phyloP scores from a whole-genome alignment of 140 eudicot genomes.

The Erigeron philadelphicus region DNA sequence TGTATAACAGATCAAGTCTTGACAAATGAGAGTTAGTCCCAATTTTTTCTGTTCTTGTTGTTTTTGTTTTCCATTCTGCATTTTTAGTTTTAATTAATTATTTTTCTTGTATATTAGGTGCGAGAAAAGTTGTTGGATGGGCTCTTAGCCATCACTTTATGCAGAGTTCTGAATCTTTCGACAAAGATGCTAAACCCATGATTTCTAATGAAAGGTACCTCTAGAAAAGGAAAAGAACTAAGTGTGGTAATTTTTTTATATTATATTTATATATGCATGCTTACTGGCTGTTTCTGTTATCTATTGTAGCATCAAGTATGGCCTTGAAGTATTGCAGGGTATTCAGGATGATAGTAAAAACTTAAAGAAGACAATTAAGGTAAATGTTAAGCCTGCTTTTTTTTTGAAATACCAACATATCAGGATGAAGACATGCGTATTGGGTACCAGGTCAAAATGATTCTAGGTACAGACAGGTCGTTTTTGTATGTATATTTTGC shows the following conservation, averaged over 20 bases:
- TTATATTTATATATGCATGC: not conserved
- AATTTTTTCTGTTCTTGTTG: not conserved
- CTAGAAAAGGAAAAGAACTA: not conserved
- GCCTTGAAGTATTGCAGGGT: constrained; percentile 65
- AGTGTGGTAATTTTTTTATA: not conserved
- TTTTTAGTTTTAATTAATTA: no score
- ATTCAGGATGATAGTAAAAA: constrained; percentile 71
- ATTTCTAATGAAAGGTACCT: constrained; percentile 70
- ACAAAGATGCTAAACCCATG: constrained; percentile 53
- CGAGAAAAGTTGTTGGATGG: constrained; percentile 86
- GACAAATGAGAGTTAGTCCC: constrained; percentile 68
- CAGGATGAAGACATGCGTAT: no score
- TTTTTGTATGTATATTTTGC: not conserved
- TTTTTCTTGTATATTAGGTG: constrained; percentile 30
- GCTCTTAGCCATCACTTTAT: constrained; percentile 86
- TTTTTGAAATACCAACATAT: no score
- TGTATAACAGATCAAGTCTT: constrained; percentile 80
- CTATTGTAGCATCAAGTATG: constrained; percentile 58
- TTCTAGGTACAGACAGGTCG: no score
- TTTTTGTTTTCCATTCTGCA: not conserved
- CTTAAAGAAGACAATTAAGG: constrained; percentile 77
- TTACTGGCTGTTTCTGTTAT: constrained; percentile 11
- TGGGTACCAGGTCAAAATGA: no score
- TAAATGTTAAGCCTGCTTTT: constrained; percentile 21
- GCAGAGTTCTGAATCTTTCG: constrained; percentile 53